phyloP scores from a whole-genome alignment of 2,329 filamentous ascomycete species.

The Seiridium cupressi region DNA sequence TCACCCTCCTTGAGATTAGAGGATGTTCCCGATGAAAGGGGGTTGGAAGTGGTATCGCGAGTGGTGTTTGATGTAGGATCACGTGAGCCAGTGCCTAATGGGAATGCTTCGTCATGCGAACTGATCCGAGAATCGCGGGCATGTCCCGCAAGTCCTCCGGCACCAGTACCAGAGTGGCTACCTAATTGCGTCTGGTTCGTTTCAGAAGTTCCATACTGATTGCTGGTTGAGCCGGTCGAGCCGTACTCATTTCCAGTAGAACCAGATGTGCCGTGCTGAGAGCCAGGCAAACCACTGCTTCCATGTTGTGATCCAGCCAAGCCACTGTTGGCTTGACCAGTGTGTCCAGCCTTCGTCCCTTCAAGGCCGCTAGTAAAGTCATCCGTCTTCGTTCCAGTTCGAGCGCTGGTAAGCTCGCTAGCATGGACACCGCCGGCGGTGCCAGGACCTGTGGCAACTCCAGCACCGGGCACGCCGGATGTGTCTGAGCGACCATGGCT shows the following conservation, averaged over 20 bases:
- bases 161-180: neutral
- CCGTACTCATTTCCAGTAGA: neutral
- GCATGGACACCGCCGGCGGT: neutral
- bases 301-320: neutral
- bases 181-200: neutral
- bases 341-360: neutral
- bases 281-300: neutral
- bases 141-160: too few relatives aligned
- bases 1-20: too few relatives aligned
- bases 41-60: too few relatives aligned
- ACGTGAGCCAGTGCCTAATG: too few relatives aligned
- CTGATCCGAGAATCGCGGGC: too few relatives aligned
- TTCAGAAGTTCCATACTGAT: neutral
- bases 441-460: neutral
- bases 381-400: neutral
- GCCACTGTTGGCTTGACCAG: neutral
- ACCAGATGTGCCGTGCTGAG: neutral
- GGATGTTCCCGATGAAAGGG: too few relatives aligned
- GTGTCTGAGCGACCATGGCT: neutral
- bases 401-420: neutral
- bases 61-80: too few relatives aligned
- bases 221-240: neutral
- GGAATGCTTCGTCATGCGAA: too few relatives aligned
- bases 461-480: neutral
- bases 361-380: neutral